Evolutionary conservation across 805 yeast genomes (phyloP).

Genomic region (Monosporozyma servazzii): DNA sequence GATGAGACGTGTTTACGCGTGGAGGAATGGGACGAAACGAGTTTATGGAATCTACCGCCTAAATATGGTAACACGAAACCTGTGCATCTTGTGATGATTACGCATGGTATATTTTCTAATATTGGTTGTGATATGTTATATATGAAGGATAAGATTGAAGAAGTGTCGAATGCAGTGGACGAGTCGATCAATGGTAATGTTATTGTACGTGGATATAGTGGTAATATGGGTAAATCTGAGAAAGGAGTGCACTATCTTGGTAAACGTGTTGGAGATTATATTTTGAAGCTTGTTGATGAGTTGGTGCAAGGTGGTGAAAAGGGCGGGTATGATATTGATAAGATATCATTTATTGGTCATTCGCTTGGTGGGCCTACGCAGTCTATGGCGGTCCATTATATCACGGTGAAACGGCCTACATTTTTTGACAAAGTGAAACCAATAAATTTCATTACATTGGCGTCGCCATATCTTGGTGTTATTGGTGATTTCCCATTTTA

Average conservation of each 20-base stretch:
- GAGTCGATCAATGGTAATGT: slow-evolving; percentile 38
- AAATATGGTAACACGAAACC: slow-evolving; percentile 39
- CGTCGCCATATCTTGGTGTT: slow-evolving; percentile 84
- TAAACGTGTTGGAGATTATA: slow-evolving; percentile 63
- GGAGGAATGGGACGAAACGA: slow-evolving; percentile 44
- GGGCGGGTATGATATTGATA: slow-evolving; percentile 37
- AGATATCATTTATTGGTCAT: slow-evolving; percentile 84
- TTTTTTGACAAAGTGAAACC: slow-evolving; percentile 62
- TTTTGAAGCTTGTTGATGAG: slow-evolving; percentile 39
- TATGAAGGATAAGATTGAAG: slow-evolving; percentile 70
- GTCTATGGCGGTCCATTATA: slow-evolving; percentile 80
- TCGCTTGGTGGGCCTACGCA: slow-evolving; percentile 91
- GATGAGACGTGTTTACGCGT: slow-evolving; percentile 18
- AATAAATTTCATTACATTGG: slow-evolving; percentile 69
- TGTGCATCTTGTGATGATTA: slow-evolving; percentile 72
- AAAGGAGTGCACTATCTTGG: slow-evolving; percentile 83
- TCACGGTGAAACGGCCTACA: slow-evolving; percentile 50
- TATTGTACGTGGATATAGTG: slow-evolving; percentile 73
- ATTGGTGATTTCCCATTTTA: slow-evolving; percentile 80
- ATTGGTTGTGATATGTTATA: slow-evolving; percentile 84
- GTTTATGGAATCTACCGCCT: slow-evolving; percentile 69
- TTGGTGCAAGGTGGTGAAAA: slow-evolving; percentile 25
- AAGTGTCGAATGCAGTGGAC: slow-evolving; percentile 15
- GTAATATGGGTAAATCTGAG: slow-evolving; percentile 82
- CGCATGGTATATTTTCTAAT: slow-evolving; percentile 91